Base-by-base conservation (phyloP, 495 filamentous ascomycete species). In the Podospora anserina region DNA sequence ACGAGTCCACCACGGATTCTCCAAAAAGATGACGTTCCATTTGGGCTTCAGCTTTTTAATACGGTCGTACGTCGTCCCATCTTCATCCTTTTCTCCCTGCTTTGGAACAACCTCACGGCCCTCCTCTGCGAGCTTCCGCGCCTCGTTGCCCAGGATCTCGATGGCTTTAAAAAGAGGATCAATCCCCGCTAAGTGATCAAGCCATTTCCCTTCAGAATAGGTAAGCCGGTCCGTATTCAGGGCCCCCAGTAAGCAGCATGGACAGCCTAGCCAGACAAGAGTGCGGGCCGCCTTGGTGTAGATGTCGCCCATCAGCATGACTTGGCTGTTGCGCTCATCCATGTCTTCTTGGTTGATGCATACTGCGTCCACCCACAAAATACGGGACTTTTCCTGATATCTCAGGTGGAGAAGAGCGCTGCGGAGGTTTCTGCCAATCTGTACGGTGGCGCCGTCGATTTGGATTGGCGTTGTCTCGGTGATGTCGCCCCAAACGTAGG, bases 401-500 rank as follows among this genome's bases (percentile, higher is more conserved):
- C 71, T 26, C 26, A 73, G 59, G 13, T 62, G 44, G 1, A 68
- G 71, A 16, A 71, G 27, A 0, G 71, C 69, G 15, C 27, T 44
- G 6, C 69, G 13, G 19, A 73, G 66, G 39, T 63, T 68, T 20
- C 65, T 39, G 27, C 64, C 34, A 30, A 73, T 63, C 4, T 13
- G 49, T 4, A 23, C 6, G 3, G 23, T 63, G 15, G n/a, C 39
- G 7, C 55, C 60, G 16, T 73, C 57, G 27, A 73, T 19, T 15
- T 9, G 18, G n/a, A 72, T 54, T 1, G 64, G 26, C 0, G 49
- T 53, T 1, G 18, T 39, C 11, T 15, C 28, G 1, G 53, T 53
- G 16, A 65, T 20, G 44, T 77, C 66, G 6, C 78, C 78, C 78
- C 78, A 80, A 63, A 66, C 54, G 63, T 79, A 80, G 15, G 78